These are phyloP conservation scores for Trichocladium antarcticum DNA, from an alignment of 495 filamentous ascomycete species.

Conservation along the genomic window DNA sequence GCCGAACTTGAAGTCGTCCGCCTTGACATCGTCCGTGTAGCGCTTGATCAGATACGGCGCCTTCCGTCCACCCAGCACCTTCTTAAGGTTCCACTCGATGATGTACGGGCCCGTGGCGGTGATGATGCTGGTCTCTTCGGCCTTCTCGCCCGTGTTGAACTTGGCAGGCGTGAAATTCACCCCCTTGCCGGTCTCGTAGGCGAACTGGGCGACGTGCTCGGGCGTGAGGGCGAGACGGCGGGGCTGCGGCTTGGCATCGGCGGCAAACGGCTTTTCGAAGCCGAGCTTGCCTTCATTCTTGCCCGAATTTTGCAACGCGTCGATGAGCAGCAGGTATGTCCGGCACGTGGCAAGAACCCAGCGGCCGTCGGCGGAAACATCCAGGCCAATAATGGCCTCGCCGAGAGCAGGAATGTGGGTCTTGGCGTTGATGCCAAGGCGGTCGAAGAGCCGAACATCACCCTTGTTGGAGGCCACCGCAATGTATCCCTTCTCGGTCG, in stretches of 20 bases:
- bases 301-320: constrained; percentile 78
- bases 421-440: constrained; percentile 93
- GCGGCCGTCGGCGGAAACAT: constrained; percentile 86
- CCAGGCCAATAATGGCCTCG: constrained; percentile 87
- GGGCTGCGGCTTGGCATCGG: constrained; percentile 87
- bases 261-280: constrained; percentile 86
- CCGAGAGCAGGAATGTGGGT: constrained; percentile 92
- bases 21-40: constrained; percentile 88
- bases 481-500: constrained; percentile 90
- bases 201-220: constrained; percentile 88
- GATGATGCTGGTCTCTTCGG: constrained; percentile 79
- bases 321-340: constrained; percentile 89
- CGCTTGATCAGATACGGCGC: constrained; percentile 94
- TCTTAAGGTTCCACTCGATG: constrained; percentile 90
- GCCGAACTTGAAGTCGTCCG: constrained; percentile 97
- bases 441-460: constrained; percentile 93
- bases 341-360: constrained; percentile 93
- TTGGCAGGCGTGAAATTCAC: constrained; percentile 81
- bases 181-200: constrained; percentile 79
- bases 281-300: constrained; percentile 97
- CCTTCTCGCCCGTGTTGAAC: constrained; percentile 83
- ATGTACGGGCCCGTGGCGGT: constrained; percentile 97
- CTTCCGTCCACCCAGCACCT: constrained; percentile 63
- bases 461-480: constrained; percentile 96
- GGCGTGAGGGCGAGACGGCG: constrained; percentile 80